Evolutionary conservation across 441 rosid species (phyloP).

Genomic region (Syzygium syzygioides): DNA sequence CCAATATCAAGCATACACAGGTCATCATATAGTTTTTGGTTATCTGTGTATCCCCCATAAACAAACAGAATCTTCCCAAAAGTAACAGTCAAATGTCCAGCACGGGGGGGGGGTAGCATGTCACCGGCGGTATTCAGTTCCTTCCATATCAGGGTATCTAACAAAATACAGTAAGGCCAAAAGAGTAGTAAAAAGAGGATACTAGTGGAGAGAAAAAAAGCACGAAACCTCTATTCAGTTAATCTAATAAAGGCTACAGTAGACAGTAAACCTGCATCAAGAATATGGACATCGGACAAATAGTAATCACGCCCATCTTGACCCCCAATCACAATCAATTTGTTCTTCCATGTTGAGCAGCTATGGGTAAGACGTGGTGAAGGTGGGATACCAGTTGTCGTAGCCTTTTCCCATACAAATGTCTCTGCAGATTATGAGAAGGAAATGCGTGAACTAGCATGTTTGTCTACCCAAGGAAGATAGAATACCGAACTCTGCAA

Average conservation of each 20-base stretch:
- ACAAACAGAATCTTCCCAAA: conserved; percentile 80
- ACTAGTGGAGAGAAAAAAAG: neutral
- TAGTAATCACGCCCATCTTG: too few species aligned
- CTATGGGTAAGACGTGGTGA: conserved; percentile 90
- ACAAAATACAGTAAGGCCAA: conserved; percentile 1
- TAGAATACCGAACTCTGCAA: neutral
- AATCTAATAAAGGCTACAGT: neutral
- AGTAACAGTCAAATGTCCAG: conserved; percentile 78
- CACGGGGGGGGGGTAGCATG: conserved; percentile 83
- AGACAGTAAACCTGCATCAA: conserved; percentile 27
- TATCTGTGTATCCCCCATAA: conserved; percentile 84
- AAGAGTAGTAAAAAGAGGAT: conserved; percentile 9
- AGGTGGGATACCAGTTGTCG: conserved; percentile 71
- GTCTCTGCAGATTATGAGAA: too few species aligned
- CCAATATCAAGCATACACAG: conserved; percentile 17
- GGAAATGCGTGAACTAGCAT: too few species aligned
- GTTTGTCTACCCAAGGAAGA: too few species aligned
- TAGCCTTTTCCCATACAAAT: conserved; percentile 62
- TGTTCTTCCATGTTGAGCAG: conserved; percentile 91
- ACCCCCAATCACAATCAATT: conserved; percentile 78
- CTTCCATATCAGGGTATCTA: conserved; percentile 84
- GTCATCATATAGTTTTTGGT: conserved; percentile 76
- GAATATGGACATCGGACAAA: too few species aligned
- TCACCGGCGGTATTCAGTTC: conserved; percentile 69
- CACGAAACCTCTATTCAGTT: neutral